These are phyloP conservation scores for Cyclostephanos tholiformis DNA, from an alignment of 108 stramenopile genomes.

Conservation along the genomic window DNA sequence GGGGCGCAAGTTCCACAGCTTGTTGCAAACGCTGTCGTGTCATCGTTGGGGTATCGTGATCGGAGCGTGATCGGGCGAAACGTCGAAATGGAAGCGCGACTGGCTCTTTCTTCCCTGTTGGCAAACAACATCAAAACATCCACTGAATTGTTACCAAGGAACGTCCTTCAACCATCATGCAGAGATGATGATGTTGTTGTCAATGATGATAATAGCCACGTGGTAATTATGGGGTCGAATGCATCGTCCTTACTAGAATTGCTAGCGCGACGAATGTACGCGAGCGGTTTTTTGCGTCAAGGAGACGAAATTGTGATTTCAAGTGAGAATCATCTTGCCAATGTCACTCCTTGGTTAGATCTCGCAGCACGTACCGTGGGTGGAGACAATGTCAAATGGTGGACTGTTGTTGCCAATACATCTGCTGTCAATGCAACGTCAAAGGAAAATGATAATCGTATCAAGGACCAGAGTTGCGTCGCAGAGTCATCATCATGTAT, in stretches of 20 bases:
- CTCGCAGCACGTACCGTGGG: constrained; percentile 33
- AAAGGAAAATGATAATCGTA: not conserved
- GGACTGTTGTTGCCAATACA: constrained; percentile 42
- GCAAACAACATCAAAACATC: constrained; percentile 14
- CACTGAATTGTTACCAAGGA: not conserved
- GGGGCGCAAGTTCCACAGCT: constrained; percentile 76
- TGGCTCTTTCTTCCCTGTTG: constrained; percentile 51
- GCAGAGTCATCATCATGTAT: constrained; percentile 19
- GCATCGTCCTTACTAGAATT: constrained; percentile 64
- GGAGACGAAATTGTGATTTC: constrained; percentile 79
- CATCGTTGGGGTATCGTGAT: constrained; percentile 59
- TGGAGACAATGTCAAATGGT: constrained; percentile 68
- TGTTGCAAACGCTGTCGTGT: constrained; percentile 56
- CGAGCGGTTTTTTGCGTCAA: constrained; percentile 31
- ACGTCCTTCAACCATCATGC: not conserved
- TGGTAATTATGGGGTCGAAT: constrained; percentile 67
- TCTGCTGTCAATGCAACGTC: not conserved
- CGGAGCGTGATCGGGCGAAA: constrained; percentile 58
- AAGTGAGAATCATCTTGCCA: constrained; percentile 82
- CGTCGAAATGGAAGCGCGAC: constrained; percentile 53
- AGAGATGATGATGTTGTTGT: not conserved
- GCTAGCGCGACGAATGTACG: constrained; percentile 52
- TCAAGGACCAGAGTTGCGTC: not conserved
- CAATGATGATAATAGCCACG: constrained; percentile 3
- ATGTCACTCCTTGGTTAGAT: constrained; percentile 75